Percentiles rank a stretch among this genome's conserved stretches.
Conservation (phyloP, 805 yeast genomes). For the Metschnikowia lachancei region DNA sequence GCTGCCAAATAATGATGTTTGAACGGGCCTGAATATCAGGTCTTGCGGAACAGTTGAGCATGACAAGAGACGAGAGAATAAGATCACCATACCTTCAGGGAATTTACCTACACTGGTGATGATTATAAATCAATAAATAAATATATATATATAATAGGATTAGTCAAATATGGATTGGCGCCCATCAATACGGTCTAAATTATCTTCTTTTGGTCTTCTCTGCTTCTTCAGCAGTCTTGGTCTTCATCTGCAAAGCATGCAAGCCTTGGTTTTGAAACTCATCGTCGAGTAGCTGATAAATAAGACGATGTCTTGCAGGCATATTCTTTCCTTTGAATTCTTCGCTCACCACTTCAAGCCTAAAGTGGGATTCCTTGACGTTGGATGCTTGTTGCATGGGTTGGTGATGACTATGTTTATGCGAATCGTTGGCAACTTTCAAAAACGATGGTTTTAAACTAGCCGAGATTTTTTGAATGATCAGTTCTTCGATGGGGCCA, state of each 20-base stretch:
- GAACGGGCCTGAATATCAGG: too few relatives aligned
- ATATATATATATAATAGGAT: constrained; percentile 1
- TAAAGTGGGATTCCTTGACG: constrained; percentile 76
- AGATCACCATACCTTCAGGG: neutral
- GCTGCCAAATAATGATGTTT: neutral
- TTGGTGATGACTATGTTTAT: constrained; percentile 83
- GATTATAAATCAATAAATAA: neutral
- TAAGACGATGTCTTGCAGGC: constrained; percentile 75
- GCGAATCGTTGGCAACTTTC: constrained; percentile 73
- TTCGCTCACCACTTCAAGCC: constrained; percentile 69
- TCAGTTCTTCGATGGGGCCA: constrained; percentile 51
- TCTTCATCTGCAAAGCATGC: constrained; percentile 84
- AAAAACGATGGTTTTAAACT: constrained; percentile 46
- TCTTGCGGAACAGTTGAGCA: neutral
- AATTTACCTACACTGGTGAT: neutral
- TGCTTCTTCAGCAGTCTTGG: constrained; percentile 66
- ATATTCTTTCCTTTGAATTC: constrained; percentile 60
- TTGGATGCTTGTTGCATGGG: constrained; percentile 74
- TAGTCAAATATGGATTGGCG: neutral
- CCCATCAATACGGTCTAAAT: neutral
- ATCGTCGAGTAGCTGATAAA: constrained; percentile 66
- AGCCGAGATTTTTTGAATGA: constrained; percentile 42
- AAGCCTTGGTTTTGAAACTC: constrained; percentile 71
- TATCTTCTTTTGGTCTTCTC: constrained; percentile 12
- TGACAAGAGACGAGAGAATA: neutral